A percentile compares a stretch with the other conserved stretches of the same genome.
phyloP scores from a whole-genome alignment of 345 rosid species.

The Gossypium sturtianum region DNA sequence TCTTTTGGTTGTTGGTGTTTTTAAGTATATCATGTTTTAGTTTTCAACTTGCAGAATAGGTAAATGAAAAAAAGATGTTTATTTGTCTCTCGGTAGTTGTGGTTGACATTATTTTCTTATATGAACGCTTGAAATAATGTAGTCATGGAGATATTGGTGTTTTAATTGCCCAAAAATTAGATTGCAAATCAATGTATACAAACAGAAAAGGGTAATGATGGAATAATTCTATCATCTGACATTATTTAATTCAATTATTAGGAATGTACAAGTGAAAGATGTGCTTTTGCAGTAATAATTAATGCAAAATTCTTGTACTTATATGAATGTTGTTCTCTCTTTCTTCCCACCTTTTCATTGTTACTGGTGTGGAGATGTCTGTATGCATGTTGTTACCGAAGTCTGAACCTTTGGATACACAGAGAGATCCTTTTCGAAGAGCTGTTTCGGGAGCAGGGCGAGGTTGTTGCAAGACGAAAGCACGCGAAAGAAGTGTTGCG shows the following conservation, averaged over 20 bases:
- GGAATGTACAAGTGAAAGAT: neutral
- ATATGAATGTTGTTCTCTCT: neutral
- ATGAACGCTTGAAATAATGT: neutral
- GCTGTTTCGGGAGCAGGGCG: conserved; percentile 34
- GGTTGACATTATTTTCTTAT: neutral
- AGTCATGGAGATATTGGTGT: neutral
- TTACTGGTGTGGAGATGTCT: neutral
- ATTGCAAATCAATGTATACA: neutral
- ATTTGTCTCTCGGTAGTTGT: neutral
- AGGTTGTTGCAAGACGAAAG: conserved; percentile 20
- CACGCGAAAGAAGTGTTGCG: conserved; percentile 13
- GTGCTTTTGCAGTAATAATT: neutral
- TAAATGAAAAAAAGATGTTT: neutral
- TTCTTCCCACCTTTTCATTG: too few relatives aligned
- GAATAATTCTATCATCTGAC: neutral
- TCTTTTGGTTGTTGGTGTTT: conserved; percentile 1
- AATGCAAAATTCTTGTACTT: neutral
- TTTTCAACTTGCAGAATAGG: neutral
- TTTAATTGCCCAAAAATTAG: neutral
- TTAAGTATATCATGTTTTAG: conserved; percentile 1
- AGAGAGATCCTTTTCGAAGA: conserved; percentile 35
- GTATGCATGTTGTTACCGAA: neutral
- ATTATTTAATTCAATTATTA: neutral
- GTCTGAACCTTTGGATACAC: neutral
- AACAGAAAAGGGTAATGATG: neutral